phyloP scores from a whole-genome alignment of 768 basidiomycete species.

The Boletus pseudopeckii region DNA sequence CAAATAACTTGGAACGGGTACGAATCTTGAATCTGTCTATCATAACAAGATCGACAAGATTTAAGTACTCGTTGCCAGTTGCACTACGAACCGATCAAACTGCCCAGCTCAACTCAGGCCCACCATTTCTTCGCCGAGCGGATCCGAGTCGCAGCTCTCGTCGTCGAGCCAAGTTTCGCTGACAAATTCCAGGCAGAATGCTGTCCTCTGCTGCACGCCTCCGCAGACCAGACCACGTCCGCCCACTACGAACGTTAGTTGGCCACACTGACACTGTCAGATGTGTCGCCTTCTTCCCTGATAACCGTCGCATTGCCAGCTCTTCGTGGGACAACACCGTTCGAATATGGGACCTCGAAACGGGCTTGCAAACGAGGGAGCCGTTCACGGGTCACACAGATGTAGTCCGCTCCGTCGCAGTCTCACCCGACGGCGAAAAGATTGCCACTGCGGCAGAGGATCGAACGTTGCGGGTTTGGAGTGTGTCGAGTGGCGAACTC shows the following conservation, averaged over 20 bases:
- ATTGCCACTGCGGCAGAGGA: constrained; percentile 31
- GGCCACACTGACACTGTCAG: constrained; percentile 27
- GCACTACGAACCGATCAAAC: not conserved
- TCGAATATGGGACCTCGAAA: constrained; percentile 27
- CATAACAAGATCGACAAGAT: not conserved
- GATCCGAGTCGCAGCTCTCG: not conserved
- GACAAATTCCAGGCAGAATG: constrained; percentile 3
- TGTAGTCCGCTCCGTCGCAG: constrained; percentile 28
- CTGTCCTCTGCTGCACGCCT: constrained; percentile 20
- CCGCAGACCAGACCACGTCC: constrained; percentile 25
- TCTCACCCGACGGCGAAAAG: constrained; percentile 26
- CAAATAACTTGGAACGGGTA: not conserved
- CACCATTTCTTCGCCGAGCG: too few relatives aligned
- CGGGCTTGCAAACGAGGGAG: constrained; percentile 9
- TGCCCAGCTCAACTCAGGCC: not conserved
- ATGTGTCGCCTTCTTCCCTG: constrained; percentile 29
- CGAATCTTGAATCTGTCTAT: not conserved
- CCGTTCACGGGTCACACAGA: constrained; percentile 29
- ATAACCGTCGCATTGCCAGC: constrained; percentile 23
- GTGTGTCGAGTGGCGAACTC: constrained; percentile 18
- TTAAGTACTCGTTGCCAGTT: not conserved
- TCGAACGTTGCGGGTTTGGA: constrained; percentile 29
- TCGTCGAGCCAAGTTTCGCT: not conserved
- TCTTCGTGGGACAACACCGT: constrained; percentile 27
- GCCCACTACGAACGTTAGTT: constrained; percentile 31